phyloP scores from a whole-genome alignment of 2,329 filamentous ascomycete genomes.

The Fusarium phyllophilum region DNA sequence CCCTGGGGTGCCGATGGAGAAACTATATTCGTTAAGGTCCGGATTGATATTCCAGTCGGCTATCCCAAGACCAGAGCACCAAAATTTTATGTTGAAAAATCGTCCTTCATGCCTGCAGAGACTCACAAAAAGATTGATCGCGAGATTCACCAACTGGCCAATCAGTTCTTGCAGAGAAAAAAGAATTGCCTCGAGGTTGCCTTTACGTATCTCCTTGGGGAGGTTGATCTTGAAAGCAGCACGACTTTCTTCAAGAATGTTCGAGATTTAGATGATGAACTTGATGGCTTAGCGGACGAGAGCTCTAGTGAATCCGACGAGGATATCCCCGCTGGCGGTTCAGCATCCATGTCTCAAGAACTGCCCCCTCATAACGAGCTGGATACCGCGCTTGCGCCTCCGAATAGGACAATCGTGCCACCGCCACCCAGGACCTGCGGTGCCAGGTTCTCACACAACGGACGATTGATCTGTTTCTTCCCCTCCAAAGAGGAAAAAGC shows the following conservation, averaged over 20 bases:
- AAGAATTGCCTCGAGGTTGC: slow-evolving; percentile 71
- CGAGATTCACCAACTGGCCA: slow-evolving; percentile 67
- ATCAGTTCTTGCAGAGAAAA: slow-evolving; percentile 64
- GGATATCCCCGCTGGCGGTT: slow-evolving; percentile 62
- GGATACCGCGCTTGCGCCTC: slow-evolving; percentile 62
- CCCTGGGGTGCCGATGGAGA: slow-evolving; percentile 69
- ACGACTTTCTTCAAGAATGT: slow-evolving; percentile 72
- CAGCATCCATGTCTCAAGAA: slow-evolving; percentile 71
- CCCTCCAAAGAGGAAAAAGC: slow-evolving; percentile 73
- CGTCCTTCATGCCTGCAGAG: slow-evolving; percentile 68
- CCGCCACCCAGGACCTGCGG: slow-evolving; percentile 69
- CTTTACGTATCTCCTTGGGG: slow-evolving; percentile 71
- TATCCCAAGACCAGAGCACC: slow-evolving; percentile 69
- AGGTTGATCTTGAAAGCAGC: slow-evolving; percentile 69
- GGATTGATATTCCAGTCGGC: slow-evolving; percentile 66
- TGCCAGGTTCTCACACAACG: slow-evolving; percentile 69
- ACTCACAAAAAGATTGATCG: slow-evolving; percentile 62
- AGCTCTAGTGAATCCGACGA: slow-evolving; percentile 86
- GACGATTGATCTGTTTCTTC: slow-evolving; percentile 74
- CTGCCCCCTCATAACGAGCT: slow-evolving; percentile 64
- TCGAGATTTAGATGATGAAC: slow-evolving; percentile 68
- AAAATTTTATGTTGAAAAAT: slow-evolving; percentile 69
- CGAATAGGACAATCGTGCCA: slow-evolving; percentile 63
- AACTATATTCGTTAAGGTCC: slow-evolving; percentile 70
- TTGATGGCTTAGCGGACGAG: slow-evolving; percentile 72